Percentiles rank a stretch among this genome's conserved stretches.
These are phyloP conservation scores for Curvularia hawaiiensis DNA, from an alignment of 2,329 filamentous ascomycete species.

Conservation along the genomic window DNA sequence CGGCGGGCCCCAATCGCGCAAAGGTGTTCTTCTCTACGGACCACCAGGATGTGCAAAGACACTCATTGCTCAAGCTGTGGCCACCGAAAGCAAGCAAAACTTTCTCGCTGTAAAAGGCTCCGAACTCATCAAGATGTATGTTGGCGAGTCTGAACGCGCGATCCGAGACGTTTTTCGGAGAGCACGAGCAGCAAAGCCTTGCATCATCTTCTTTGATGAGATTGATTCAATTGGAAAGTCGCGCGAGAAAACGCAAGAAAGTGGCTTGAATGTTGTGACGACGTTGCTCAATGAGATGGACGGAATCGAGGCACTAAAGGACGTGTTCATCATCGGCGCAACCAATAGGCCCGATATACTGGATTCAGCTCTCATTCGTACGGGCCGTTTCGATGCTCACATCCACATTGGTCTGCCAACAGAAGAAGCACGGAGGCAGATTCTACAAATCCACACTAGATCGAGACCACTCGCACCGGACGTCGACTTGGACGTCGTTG, in stretches of 20 bases:
- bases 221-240: constrained; percentile 81
- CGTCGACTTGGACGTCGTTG: constrained; percentile 69
- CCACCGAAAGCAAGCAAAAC: constrained; percentile 88
- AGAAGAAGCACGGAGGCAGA: constrained; percentile 72
- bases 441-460: constrained; percentile 71
- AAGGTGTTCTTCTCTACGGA: constrained; percentile 87
- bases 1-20: constrained; percentile 59
- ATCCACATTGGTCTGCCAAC: constrained; percentile 87
- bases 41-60: constrained; percentile 96
- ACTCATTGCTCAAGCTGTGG: constrained; percentile 86
- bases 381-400: constrained; percentile 82
- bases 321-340: constrained; percentile 85
- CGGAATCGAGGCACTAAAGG: constrained; percentile 82
- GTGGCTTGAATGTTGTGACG: constrained; percentile 81
- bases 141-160: constrained; percentile 88
- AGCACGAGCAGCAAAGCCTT: constrained; percentile 82
- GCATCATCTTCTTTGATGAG: constrained; percentile 97
- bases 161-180: constrained; percentile 85
- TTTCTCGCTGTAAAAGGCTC: constrained; percentile 95
- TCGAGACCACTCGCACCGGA: constrained; percentile 65
- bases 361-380: constrained; percentile 83
- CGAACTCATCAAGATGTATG: constrained; percentile 95
- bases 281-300: constrained; percentile 95
- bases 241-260: constrained; percentile 55
- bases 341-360: constrained; percentile 89